Percentiles rank a stretch among this genome's conserved stretches.
Conservation (phyloP, 768 basidiomycete genomes). For the Tulasnella sp. region DNA sequence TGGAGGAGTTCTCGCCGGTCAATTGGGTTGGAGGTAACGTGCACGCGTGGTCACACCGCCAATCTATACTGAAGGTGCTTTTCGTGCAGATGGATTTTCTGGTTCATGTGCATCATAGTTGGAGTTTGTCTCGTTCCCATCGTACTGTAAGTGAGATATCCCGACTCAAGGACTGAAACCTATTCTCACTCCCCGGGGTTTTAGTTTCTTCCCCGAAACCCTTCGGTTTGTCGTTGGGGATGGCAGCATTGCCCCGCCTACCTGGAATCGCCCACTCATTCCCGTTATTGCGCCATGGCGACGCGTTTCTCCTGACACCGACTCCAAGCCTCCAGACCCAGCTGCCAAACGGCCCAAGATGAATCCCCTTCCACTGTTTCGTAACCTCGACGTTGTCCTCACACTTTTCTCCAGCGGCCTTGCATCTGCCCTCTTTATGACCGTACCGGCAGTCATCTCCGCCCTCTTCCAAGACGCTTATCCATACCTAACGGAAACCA, state of each 20-base stretch:
- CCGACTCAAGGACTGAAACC: too few species aligned
- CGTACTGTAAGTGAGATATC: slow-evolving; percentile 29
- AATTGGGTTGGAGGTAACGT: slow-evolving; percentile 2
- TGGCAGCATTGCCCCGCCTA: slow-evolving; percentile 24
- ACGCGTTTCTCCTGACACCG: neutral
- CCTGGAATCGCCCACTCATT: slow-evolving; percentile 31
- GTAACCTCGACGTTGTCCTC: slow-evolving; percentile 24
- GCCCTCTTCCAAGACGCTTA: slow-evolving; percentile 32
- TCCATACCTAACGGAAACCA: slow-evolving; percentile 28
- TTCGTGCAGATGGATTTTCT: slow-evolving; percentile 48
- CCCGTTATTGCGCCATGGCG: slow-evolving; percentile 27
- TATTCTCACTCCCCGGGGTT: too few species aligned
- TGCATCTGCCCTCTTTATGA: slow-evolving; percentile 22
- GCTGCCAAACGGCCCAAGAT: neutral
- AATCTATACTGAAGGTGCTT: neutral
- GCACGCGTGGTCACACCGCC: neutral
- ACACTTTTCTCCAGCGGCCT: slow-evolving; percentile 9
- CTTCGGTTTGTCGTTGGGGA: slow-evolving; percentile 28
- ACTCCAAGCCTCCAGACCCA: neutral
- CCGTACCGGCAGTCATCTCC: slow-evolving; percentile 25
- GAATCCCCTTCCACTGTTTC: slow-evolving; percentile 23
- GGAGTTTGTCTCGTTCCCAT: slow-evolving; percentile 42
- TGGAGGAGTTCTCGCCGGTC: neutral
- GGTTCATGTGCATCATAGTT: slow-evolving; percentile 50
- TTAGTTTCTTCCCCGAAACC: too few species aligned